Evolutionary conservation across 257 asterid genomes (phyloP).

Genomic region (Cordia subcordata): DNA sequence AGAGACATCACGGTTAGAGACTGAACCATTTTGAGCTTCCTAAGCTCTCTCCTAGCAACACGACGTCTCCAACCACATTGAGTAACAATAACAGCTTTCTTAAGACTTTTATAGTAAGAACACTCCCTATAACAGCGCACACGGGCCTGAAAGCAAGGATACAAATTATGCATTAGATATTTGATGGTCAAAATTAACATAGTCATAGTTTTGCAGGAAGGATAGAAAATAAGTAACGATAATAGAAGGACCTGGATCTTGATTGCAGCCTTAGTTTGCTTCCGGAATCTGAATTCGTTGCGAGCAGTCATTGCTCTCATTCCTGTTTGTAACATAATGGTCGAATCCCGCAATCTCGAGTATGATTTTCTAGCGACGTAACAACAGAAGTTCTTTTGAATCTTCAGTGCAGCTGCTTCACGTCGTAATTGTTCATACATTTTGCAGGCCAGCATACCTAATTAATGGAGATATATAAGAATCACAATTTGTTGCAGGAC

Average conservation of each 20-base stretch:
- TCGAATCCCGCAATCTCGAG: slow-evolving; percentile 51
- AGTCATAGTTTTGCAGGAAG: not conserved
- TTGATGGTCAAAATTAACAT: not conserved
- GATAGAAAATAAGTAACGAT: slow-evolving; percentile 1
- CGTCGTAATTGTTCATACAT: slow-evolving; percentile 82
- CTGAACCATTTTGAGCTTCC: slow-evolving; percentile 78
- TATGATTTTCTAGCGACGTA: slow-evolving; percentile 57
- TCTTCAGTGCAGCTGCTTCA: slow-evolving; percentile 86
- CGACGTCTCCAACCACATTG: slow-evolving; percentile 97
- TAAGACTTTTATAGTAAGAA: slow-evolving; percentile 68
- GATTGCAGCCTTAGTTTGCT: slow-evolving; percentile 88
- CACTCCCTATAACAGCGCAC: slow-evolving; percentile 61
- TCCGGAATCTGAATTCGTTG: slow-evolving; percentile 74
- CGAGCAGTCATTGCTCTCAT: slow-evolving; percentile 93
- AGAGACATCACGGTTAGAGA: slow-evolving; percentile 23
- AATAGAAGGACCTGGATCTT: slow-evolving; percentile 67
- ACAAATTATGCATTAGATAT: slow-evolving; percentile 15
- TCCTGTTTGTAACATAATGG: slow-evolving; percentile 77
- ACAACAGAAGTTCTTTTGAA: slow-evolving; percentile 88
- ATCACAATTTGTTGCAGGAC: not conserved
- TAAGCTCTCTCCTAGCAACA: slow-evolving; percentile 91
- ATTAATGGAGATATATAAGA: not conserved
- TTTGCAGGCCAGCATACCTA: slow-evolving; percentile 85
- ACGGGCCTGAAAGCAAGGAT: slow-evolving; percentile 57
- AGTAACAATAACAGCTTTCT: slow-evolving; percentile 73